Conservation (phyloP, 768 basidiomycete genomes). For the Leucocoprinus birnbaumii region DNA sequence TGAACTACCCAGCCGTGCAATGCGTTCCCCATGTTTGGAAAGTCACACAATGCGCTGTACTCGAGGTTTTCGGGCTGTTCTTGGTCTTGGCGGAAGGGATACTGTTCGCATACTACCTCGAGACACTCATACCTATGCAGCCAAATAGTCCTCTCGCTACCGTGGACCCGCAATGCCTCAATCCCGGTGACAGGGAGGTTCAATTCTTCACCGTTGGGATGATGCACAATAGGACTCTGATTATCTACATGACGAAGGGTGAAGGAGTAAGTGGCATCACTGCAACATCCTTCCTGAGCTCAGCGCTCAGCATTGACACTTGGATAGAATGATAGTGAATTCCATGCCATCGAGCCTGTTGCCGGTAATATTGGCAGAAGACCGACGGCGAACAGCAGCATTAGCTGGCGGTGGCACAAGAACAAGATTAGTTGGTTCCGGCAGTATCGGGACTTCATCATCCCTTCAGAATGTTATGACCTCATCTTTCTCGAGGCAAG, state of each 20-base stretch:
- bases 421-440: slow-evolving; percentile 94
- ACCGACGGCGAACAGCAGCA: slow-evolving; percentile 68
- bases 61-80: slow-evolving; percentile 97
- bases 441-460: slow-evolving; percentile 89
- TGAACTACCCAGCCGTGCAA: slow-evolving; percentile 62
- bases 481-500: slow-evolving; percentile 91
- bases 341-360: slow-evolving; percentile 96
- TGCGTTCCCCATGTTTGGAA: slow-evolving; percentile 90
- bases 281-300: not conserved
- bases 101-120: slow-evolving; percentile 91
- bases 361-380: slow-evolving; percentile 82
- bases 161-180: slow-evolving; percentile 83
- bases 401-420: slow-evolving; percentile 37
- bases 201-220: slow-evolving; percentile 95
- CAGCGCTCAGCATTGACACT: not conserved
- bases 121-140: slow-evolving; percentile 90
- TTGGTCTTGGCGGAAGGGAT: slow-evolving; percentile 93
- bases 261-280: slow-evolving; percentile 45
- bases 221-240: slow-evolving; percentile 79
- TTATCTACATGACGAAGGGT: slow-evolving; percentile 96
- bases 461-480: slow-evolving; percentile 88
- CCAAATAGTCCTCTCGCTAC: slow-evolving; percentile 63
- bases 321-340: slow-evolving; percentile 76
- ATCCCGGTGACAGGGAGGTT: slow-evolving; percentile 78
- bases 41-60: slow-evolving; percentile 92